Conservation (phyloP, 352 stramenopile genomes). For the Phytopythium litorale region DNA sequence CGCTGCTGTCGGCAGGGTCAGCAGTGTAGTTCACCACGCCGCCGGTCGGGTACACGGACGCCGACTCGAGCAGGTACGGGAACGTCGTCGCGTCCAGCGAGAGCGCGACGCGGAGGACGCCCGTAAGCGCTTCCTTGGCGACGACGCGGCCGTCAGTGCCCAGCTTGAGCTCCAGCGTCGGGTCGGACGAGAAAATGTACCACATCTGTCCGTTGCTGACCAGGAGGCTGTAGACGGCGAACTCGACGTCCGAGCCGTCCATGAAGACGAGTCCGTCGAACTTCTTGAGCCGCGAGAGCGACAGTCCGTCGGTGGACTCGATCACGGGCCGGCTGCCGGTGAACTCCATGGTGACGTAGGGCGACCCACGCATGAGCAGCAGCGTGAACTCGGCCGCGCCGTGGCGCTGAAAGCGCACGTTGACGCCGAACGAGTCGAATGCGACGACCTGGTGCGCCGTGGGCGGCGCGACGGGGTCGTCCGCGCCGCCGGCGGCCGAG, state of each 20-base stretch:
- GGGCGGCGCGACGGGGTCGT: slow-evolving; percentile 1
- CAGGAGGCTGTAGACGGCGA: slow-evolving; percentile 44
- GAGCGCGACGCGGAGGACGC: slow-evolving; percentile 52
- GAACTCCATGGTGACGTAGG: slow-evolving; percentile 78
- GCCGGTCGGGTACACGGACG: slow-evolving; percentile 49
- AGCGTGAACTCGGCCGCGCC: slow-evolving; percentile 39
- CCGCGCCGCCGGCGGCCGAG: slow-evolving; percentile 7
- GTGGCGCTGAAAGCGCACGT: slow-evolving; percentile 47
- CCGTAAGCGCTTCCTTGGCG: slow-evolving; percentile 34
- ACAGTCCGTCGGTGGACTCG: slow-evolving; percentile 43
- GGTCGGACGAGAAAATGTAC: slow-evolving; percentile 62
- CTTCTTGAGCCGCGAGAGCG: slow-evolving; percentile 47
- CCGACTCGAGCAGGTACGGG: slow-evolving; percentile 55
- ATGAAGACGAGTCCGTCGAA: slow-evolving; percentile 32
- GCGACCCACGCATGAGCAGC: slow-evolving; percentile 71
- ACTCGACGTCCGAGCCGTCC: slow-evolving; percentile 36
- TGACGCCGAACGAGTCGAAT: slow-evolving; percentile 70
- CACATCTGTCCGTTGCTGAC: slow-evolving; percentile 65
- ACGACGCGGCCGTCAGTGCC: slow-evolving; percentile 27
- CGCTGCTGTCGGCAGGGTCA: slow-evolving; percentile 20
- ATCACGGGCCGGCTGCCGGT: slow-evolving; percentile 44
- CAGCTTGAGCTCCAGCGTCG: slow-evolving; percentile 39
- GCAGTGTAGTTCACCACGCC: slow-evolving; percentile 46
- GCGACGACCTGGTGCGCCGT: slow-evolving; percentile 51
- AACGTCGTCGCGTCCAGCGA: slow-evolving; percentile 29